Percentiles rank a stretch among this genome's conserved stretches.
These are phyloP conservation scores for Alternaria gaisen DNA, from an alignment of 2,329 filamentous ascomycete species.

Conservation along the genomic window DNA sequence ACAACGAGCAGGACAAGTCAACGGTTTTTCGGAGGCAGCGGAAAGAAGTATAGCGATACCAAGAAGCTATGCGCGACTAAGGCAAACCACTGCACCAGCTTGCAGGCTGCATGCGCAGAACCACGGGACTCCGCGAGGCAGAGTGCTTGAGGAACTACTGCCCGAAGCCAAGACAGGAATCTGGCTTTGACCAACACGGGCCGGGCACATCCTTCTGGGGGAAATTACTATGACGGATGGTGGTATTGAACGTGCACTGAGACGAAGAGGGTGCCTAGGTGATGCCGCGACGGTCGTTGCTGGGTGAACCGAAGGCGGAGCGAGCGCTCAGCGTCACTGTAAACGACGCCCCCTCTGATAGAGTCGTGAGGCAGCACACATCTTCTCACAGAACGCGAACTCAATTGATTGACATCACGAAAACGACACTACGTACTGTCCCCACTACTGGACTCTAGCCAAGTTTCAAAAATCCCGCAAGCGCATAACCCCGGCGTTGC, in stretches of 20 bases:
- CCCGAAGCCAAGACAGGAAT: not conserved
- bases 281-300: constrained; percentile 14
- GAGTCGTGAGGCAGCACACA: constrained; percentile 15
- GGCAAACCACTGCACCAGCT: constrained; percentile 10
- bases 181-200: not conserved
- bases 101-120: not conserved
- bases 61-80: not conserved
- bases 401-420: constrained; percentile 12
- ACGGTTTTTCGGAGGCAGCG: constrained; percentile 6
- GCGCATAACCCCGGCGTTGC: constrained; percentile 15
- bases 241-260: constrained; percentile 16
- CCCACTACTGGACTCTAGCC: constrained; percentile 2
- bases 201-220: not conserved
- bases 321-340: constrained; percentile 1
- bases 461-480: constrained; percentile 12
- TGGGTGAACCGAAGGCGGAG: constrained; percentile 26
- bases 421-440: constrained; percentile 5
- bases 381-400: constrained; percentile 1
- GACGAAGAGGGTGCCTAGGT: constrained; percentile 3
- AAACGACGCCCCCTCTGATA: not conserved
- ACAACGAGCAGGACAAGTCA: not conserved
- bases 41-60: constrained; percentile 3
- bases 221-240: constrained; percentile 5
- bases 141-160: not conserved
- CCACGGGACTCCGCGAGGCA: constrained; percentile 1